A percentile compares a stretch with the other conserved stretches of the same genome.
These are phyloP conservation scores for Wickerhamia fluorescens DNA, from an alignment of 805 yeast species.

Conservation along the genomic window DNA sequence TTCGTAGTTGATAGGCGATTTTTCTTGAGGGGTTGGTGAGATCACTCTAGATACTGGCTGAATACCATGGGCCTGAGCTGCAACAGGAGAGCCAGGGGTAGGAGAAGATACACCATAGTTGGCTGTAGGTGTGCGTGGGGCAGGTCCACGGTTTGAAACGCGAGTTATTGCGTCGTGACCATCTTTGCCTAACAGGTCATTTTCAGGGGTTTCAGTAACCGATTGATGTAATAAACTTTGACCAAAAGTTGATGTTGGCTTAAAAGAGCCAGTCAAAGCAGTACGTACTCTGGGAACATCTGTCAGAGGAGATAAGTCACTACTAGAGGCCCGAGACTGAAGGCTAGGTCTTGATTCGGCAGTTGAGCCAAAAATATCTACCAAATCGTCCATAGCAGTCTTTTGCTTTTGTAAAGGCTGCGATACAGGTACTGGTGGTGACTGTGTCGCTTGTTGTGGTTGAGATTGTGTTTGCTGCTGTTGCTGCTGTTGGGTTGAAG, in stretches of 20 bases:
- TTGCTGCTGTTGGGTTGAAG: constrained; percentile 8
- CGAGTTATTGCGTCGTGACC: constrained; percentile 8
- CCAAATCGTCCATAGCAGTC: constrained; percentile 60
- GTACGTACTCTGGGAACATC: constrained; percentile 27
- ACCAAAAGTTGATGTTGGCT: constrained; percentile 83
- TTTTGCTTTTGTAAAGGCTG: constrained; percentile 26
- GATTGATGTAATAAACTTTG: constrained; percentile 47
- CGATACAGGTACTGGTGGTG: constrained; percentile 1
- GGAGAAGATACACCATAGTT: constrained; percentile 8
- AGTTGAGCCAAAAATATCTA: constrained; percentile 38
- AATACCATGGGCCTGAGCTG: constrained; percentile 17
- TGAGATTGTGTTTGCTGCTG: constrained; percentile 7
- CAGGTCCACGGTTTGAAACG: constrained; percentile 8
- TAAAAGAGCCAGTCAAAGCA: constrained; percentile 43
- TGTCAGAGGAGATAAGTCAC: constrained; percentile 21
- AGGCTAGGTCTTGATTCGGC: constrained; percentile 10
- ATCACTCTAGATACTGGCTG: constrained; percentile 2
- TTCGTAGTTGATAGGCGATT: constrained; percentile 36
- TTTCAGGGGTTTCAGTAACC: constrained; percentile 13
- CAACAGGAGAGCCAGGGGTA: constrained; percentile 27
- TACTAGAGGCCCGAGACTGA: constrained; percentile 23
- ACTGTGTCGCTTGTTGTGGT: constrained; percentile 6
- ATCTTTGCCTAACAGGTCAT: constrained; percentile 31
- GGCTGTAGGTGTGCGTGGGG: constrained; percentile 8
- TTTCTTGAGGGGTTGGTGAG: constrained; percentile 4